Evolutionary conservation across 495 filamentous ascomycete species (phyloP).

Genomic region (Aspergillus carlsbadensis): DNA sequence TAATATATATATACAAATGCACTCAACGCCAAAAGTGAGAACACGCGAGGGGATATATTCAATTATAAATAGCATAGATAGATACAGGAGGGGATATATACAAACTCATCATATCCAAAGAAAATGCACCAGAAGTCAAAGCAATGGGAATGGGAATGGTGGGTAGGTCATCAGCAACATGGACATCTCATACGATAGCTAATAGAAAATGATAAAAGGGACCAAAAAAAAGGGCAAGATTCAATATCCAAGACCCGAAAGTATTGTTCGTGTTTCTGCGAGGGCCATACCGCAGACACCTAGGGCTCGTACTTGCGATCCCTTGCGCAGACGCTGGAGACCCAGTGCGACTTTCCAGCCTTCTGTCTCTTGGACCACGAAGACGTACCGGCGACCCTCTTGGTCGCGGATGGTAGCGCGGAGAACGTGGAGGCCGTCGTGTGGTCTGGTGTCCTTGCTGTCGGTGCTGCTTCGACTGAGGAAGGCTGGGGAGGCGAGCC

Average conservation of each 20-base stretch:
- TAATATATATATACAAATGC: no score
- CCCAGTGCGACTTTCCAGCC: slow-evolving; percentile 91
- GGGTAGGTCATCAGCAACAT: slow-evolving; percentile 1
- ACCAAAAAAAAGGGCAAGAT: not conserved
- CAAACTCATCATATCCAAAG: not conserved
- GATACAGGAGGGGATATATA: slow-evolving; percentile 7
- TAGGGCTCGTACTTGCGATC: slow-evolving; percentile 65
- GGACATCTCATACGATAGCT: not conserved
- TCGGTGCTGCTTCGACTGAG: slow-evolving; percentile 18
- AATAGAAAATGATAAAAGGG: not conserved
- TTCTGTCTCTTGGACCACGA: slow-evolving; percentile 77
- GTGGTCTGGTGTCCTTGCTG: slow-evolving; percentile 1
- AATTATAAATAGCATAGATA: slow-evolving; percentile 3
- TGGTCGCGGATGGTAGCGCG: slow-evolving; percentile 80
- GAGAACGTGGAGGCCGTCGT: slow-evolving; percentile 63
- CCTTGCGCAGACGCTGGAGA: slow-evolving; percentile 68
- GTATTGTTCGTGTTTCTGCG: slow-evolving; percentile 16
- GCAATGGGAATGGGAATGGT: not conserved
- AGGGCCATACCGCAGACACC: slow-evolving; percentile 44
- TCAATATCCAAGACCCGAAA: slow-evolving; percentile 22
- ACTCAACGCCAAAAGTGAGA: no score
- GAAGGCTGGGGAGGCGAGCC: slow-evolving; percentile 40
- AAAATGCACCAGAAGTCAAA: not conserved
- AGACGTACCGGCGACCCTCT: slow-evolving; percentile 79
- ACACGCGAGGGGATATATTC: slow-evolving; percentile 1